Conservation (phyloP, 139 green algal species). For the Raphidocelis subcapitata region DNA sequence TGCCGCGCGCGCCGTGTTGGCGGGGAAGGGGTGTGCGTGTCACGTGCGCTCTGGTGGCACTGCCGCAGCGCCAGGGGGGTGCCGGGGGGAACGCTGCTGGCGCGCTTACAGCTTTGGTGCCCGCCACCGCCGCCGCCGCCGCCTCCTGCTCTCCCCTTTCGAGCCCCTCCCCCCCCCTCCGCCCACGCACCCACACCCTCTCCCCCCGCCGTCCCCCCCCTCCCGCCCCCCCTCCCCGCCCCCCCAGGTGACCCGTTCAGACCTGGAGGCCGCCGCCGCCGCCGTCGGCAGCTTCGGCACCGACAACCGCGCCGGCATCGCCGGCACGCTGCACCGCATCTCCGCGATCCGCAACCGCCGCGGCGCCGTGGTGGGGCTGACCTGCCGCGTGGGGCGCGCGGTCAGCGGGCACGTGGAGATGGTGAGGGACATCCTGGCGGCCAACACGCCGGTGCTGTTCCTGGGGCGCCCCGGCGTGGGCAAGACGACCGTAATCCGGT, state of each 20-base stretch:
- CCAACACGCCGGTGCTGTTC: slow-evolving; percentile 77
- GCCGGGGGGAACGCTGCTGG: too few species aligned
- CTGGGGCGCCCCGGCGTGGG: slow-evolving; percentile 87
- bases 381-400: slow-evolving; percentile 90
- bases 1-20: too few species aligned
- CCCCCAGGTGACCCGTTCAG: slow-evolving; percentile 57
- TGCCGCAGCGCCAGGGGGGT: too few species aligned
- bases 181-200: neutral
- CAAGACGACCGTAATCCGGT: slow-evolving; percentile 91
- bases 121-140: too few species aligned
- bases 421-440: slow-evolving; percentile 87
- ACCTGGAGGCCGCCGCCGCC: slow-evolving; percentile 54
- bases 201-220: too few species aligned
- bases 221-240: too few species aligned
- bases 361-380: slow-evolving; percentile 88
- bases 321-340: slow-evolving; percentile 92
- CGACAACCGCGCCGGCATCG: slow-evolving; percentile 91
- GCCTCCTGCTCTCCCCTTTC: too few species aligned
- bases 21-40: too few species aligned
- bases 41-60: too few species aligned
- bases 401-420: slow-evolving; percentile 94
- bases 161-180: too few species aligned
- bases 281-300: slow-evolving; percentile 72
- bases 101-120: too few species aligned
- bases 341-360: slow-evolving; percentile 82